Evolutionary conservation across 78 protist species (phyloP).

Genomic region (Planoprotostelium fungivorum): DNA sequence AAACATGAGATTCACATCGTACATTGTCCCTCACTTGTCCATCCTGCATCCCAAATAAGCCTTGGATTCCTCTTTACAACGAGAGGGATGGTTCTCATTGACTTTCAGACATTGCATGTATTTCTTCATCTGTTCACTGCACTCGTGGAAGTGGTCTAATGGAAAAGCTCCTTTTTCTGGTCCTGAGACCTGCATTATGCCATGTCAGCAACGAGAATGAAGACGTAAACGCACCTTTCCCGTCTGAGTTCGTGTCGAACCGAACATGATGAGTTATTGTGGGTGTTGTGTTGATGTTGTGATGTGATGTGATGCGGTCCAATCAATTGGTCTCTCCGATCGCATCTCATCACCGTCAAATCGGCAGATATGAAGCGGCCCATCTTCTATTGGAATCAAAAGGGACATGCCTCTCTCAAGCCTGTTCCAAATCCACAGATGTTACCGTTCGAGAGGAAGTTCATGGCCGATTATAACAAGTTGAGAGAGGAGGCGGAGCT

Average conservation of each 20-base stretch:
- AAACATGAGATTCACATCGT: not conserved
- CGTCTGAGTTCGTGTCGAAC: not conserved
- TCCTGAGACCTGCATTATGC: not conserved
- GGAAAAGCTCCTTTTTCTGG: not conserved
- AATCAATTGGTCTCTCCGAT: not conserved
- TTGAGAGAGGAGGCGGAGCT: not conserved
- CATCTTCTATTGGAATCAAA: not conserved
- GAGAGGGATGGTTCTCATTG: not conserved
- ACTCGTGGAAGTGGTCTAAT: not conserved
- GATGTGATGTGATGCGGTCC: not conserved
- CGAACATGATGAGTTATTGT: not conserved
- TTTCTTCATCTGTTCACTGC: not conserved
- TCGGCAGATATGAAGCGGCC: not conserved
- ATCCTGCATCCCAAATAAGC: not conserved
- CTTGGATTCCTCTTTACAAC: not conserved
- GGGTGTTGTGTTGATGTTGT: no score
- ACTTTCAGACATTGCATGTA: not conserved
- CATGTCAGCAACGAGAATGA: no score
- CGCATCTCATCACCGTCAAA: not conserved
- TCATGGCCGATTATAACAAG: not conserved
- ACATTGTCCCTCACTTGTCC: not conserved
- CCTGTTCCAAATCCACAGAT: not conserved
- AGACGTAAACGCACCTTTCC: no score
- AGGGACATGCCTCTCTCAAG: not conserved
- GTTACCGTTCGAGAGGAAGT: not conserved